A percentile compares a stretch with the other conserved stretches of the same genome.
These are phyloP conservation scores for Leishmania arabica DNA, from an alignment of 208 protist genomes.

Conservation along the genomic window DNA sequence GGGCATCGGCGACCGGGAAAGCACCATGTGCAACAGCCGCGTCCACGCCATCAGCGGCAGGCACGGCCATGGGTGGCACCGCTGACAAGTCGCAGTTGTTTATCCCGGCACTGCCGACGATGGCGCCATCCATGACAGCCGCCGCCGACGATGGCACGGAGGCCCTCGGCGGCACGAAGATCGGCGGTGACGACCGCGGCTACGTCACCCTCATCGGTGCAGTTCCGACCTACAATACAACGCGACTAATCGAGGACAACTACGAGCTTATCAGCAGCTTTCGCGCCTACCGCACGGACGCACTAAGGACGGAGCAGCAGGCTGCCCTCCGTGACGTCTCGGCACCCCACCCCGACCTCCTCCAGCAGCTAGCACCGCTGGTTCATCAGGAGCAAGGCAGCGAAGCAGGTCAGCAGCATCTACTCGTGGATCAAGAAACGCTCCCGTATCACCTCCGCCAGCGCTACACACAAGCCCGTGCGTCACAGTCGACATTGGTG, in stretches of 20 bases:
- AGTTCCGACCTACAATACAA: slow-evolving; percentile 59
- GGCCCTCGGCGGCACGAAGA: slow-evolving; percentile 61
- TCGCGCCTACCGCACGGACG: slow-evolving; percentile 76
- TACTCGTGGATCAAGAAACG: slow-evolving; percentile 60
- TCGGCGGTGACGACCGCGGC: slow-evolving; percentile 52
- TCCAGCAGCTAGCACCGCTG: slow-evolving; percentile 57
- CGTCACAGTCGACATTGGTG: slow-evolving; percentile 4
- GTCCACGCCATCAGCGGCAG: not conserved
- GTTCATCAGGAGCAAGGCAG: slow-evolving; percentile 24
- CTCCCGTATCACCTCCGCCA: slow-evolving; percentile 43
- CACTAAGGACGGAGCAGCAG: slow-evolving; percentile 47
- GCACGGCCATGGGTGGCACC: not conserved
- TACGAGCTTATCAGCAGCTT: slow-evolving; percentile 87
- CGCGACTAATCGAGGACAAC: slow-evolving; percentile 67
- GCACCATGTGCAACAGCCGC: not conserved
- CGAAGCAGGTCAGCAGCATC: slow-evolving; percentile 24
- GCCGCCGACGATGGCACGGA: slow-evolving; percentile 62
- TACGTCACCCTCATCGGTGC: slow-evolving; percentile 69
- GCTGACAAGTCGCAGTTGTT: slow-evolving; percentile 24
- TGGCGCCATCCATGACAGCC: slow-evolving; percentile 77
- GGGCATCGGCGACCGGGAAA: not conserved
- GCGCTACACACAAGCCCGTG: slow-evolving; percentile 7
- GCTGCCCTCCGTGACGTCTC: slow-evolving; percentile 40
- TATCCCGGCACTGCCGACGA: slow-evolving; percentile 61
- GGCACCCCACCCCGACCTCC: slow-evolving; percentile 73